Conservation (phyloP, 2,329 filamentous ascomycete genomes). For the Ceratocystis cubensis region DNA sequence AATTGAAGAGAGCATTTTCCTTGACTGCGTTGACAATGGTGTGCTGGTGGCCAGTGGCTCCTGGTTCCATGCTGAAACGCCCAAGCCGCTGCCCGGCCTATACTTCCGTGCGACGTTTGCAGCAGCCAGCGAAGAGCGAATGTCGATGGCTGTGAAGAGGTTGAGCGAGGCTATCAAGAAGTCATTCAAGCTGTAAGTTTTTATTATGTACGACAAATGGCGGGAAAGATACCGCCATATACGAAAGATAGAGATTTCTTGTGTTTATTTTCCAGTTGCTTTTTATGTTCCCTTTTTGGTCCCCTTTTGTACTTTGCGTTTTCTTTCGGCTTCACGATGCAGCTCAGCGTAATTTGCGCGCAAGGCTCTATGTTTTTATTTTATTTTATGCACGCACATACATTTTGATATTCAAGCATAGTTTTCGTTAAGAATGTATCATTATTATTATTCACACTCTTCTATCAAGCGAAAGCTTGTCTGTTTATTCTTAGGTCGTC, state of each 20-base stretch:
- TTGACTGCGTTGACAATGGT: constrained; percentile 59
- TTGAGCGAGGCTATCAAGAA: constrained; percentile 62
- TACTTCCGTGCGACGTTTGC: constrained; percentile 90
- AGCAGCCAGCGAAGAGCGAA: constrained; percentile 57
- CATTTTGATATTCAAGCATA: background rate
- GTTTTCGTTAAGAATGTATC: background rate
- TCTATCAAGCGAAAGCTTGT: background rate
- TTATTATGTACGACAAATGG: background rate
- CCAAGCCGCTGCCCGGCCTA: constrained; percentile 45
- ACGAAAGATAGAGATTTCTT: background rate
- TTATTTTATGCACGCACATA: background rate
- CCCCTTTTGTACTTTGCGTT: background rate
- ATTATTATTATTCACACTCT: background rate
- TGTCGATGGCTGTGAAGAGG: constrained; percentile 58
- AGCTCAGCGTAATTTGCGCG: background rate
- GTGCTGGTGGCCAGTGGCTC: constrained; percentile 74
- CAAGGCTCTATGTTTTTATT: background rate
- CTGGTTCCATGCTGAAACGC: constrained; percentile 75
- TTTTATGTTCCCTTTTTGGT: background rate
- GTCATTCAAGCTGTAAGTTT: constrained; percentile 34
- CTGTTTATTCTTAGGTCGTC: background rate
- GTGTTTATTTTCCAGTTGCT: background rate
- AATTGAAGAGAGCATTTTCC: constrained; percentile 80
- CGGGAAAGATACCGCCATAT: background rate
- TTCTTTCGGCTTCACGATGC: background rate